Conservation (phyloP, 495 filamentous ascomycete genomes). For the Entonaema liquescens region DNA sequence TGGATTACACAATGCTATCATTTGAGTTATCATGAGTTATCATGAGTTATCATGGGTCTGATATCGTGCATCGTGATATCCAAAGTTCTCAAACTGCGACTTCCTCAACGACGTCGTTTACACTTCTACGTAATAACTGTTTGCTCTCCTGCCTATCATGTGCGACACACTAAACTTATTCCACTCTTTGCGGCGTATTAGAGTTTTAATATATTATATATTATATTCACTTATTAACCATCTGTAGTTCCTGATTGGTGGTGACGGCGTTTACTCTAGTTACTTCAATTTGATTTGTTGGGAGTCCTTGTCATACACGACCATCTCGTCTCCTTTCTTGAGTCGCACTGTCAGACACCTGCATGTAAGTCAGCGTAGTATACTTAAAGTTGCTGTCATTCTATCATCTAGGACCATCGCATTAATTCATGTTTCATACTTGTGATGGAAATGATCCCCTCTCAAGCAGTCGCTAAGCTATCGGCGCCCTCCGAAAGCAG, state of each 20-base stretch:
- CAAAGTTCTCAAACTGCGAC: not conserved
- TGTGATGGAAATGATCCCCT: not conserved
- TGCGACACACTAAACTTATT: conserved; percentile 1
- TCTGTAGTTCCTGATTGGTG: conserved; percentile 7
- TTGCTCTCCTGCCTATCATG: not conserved
- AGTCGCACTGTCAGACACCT: too few relatives aligned
- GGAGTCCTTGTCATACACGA: not conserved
- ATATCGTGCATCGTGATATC: not conserved
- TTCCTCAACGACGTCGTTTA: conserved; percentile 4
- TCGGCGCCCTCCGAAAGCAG: conserved; percentile 15
- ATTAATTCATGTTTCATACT: not conserved
- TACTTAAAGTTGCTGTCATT: not conserved
- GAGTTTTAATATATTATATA: not conserved
- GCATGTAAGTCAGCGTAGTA: not conserved
- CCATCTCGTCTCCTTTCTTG: not conserved
- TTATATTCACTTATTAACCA: not conserved
- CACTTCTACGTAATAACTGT: not conserved
- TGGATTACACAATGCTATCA: not conserved
- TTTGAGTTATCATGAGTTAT: not conserved
- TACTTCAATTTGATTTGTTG: not conserved
- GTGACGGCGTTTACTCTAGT: not conserved
- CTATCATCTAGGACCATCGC: not conserved
- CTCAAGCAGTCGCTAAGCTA: not conserved
- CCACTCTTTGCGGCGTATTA: not conserved
- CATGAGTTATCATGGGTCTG: too few relatives aligned